Base-by-base conservation (phyloP, 495 filamentous ascomycete species). In the Lophiotrema nucula region DNA sequence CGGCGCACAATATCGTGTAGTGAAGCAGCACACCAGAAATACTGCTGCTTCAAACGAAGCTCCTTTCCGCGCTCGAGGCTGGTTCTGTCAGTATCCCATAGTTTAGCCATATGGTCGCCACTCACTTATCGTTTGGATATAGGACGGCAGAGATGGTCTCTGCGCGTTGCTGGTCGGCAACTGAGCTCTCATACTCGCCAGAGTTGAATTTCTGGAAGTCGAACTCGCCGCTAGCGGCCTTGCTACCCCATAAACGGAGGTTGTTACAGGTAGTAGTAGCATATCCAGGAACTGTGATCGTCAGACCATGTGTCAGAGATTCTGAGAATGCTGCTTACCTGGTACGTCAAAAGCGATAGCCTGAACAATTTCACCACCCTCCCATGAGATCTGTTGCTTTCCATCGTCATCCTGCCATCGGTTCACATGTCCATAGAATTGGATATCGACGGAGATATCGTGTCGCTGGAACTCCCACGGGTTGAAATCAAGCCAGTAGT, bases 191-290 rank as follows among this genome's bases (percentile, higher is more conserved):
- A 71, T 98, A 98, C 57, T 98, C 92, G 33, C 93, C 93, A 23
- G 85, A 90, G 73, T 98, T 98, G 86, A 98, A 98, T 70, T 97
- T 98, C 66, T 96, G 92, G 79, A 98, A 98, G 73, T 98, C 92
- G 60, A 98, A 98, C 72, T 98, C 93, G 48, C 95, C 93, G 66
- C 88, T 91, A 45, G 90, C 89, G 47, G 93, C 93, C 75, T 97
- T 96, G 76, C 90, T 95, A 15, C 90, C 95, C 93, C 93, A 98
- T 24, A 98, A 76, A 16, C 93, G 85, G 65, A 98, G 79, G 73
- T 98, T 98, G 76, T 98, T 98, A 57, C 90, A 96, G 4, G 90
- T 88, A n/a, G 81, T 70, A 0, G 93, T 98, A 46, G 81, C 81
- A 64, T 89, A 97, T 1, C 93, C 93, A 23, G 93, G 92, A 59